Base-by-base conservation (phyloP, 371 early-diverging fungal genomes). In the Gilbertella persicaria region DNA sequence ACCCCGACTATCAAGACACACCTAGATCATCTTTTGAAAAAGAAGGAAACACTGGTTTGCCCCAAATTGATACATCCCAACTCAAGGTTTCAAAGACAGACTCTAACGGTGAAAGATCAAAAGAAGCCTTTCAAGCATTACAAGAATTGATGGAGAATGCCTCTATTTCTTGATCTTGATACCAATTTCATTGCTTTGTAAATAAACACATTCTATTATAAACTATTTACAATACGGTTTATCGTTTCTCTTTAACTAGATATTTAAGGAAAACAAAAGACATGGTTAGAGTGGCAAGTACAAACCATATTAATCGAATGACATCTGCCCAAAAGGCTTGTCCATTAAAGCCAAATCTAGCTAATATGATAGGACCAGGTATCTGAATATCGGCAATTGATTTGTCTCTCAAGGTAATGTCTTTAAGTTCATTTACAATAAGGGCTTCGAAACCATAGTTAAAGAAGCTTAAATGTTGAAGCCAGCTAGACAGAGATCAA, bases 391-490 rank as follows among this genome's bases (percentile, higher is more conserved):
- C 74, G n/a, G 72, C 74, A 54, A 77, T 73, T 0, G 71, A 65
- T 30, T 71, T 69, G 44, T 77, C 78, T 0, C 67, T 65, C 19
- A 77, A 48, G 0, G 74, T 77, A 26, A 77, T 66, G 38, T 71
- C 78, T 33, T 77, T 73, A 9, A 77, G 45, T 25, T 77, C 73
- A 60, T 93, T 95, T 33, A 93, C 93, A 14, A 92, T 82, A 45
- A 94, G 61, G 1, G 94, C 91, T 62, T 96, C 95, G 41, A 90
- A 90, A 0, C 93, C 94, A 66, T 88, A 87, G 51, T 93, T 90
- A 67, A 94, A 96, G 36, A 92, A 88, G 6, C 90, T 89, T 0
- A 92, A 46, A 51, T 89, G 81, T 48, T 91, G 85, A 2, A 95
- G 60, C 83, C 91, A 92, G 20, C 74, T 75, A 60, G 14, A 35